Evolutionary conservation across 1,284 basidiomycete genomes (phyloP).

Genomic region (Ustilago crameri): DNA sequence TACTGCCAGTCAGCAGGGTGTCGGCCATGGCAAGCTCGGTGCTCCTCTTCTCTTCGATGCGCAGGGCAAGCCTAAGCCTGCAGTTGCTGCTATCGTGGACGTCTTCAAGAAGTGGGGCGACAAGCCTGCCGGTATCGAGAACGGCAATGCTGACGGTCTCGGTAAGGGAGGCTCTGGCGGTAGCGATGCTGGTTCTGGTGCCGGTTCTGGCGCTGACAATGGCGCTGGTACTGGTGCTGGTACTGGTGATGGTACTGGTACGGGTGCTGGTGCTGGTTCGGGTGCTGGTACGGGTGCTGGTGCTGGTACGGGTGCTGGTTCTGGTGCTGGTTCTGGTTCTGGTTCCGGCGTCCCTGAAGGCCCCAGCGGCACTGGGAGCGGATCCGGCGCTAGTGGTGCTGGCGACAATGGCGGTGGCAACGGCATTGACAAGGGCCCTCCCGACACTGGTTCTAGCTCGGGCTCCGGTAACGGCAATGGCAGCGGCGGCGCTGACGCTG

Average conservation of each 20-base stretch:
- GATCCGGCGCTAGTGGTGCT: conserved; percentile 6
- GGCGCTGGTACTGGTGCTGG: conserved; percentile 7
- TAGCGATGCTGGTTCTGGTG: neutral
- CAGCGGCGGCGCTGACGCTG: conserved; percentile 5
- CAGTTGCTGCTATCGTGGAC: conserved; percentile 42
- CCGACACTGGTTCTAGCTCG: conserved; percentile 19
- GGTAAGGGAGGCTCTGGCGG: too few species aligned
- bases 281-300: conserved; percentile 4
- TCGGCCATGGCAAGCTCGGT: conserved; percentile 26
- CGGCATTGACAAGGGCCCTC: neutral
- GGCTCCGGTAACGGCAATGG: conserved; percentile 14
- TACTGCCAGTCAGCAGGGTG: conserved; percentile 7
- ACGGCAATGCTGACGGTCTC: conserved; percentile 19
- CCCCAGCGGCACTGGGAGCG: neutral
- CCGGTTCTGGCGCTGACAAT: neutral
- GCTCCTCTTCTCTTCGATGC: conserved; percentile 39
- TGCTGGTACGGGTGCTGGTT: conserved; percentile 7
- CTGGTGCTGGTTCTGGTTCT: conserved; percentile 13
- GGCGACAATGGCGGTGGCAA: conserved; percentile 3
- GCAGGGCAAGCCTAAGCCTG: conserved; percentile 39
- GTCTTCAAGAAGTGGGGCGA: conserved; percentile 50
- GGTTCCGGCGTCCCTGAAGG: neutral
- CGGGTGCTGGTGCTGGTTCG: conserved; percentile 2
- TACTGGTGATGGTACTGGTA: conserved; percentile 7
- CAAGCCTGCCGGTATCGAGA: conserved; percentile 39